Evolutionary conservation across 352 stramenopile species (phyloP), one percentile per base, ranked within the genome.

Genomic region (Thalassiosira livingstoniorum): DNA sequence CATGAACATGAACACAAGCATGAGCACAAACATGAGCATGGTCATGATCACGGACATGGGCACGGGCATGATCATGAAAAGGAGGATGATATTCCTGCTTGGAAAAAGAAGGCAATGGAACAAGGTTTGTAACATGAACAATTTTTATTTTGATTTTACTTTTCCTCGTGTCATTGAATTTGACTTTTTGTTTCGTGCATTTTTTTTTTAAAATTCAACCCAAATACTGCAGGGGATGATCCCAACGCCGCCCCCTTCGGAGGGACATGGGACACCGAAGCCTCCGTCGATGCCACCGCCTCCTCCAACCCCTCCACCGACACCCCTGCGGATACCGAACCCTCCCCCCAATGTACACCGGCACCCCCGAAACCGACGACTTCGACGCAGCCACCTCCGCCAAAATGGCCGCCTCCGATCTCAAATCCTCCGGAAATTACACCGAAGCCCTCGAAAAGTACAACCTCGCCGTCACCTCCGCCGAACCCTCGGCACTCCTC

Each of bases 101-200:
- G 86, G 89, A 92, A 93, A 73, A 92, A 89, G 69, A 66, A 70
- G 21, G 87, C 89, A 11, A 74, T 92, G 69, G 77, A 91, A 23
- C n/a, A n/a, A n/a, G n/a, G n/a, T n/a, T n/a, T n/a, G n/a, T n/a
- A n/a, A n/a, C n/a, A n/a, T n/a, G n/a, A n/a, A n/a, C n/a, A n/a
- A n/a, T n/a, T n/a, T n/a, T n/a, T n/a, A n/a, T n/a, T n/a, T n/a
- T n/a, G n/a, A n/a, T n/a, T n/a, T n/a, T n/a, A n/a, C n/a, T n/a
- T n/a, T n/a, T n/a, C n/a, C n/a, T n/a, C n/a, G n/a, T n/a, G n/a
- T n/a, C n/a, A n/a, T n/a, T n/a, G n/a, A n/a, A n/a, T n/a, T n/a
- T n/a, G n/a, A 51, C 23, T 39, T 70, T 60, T 1, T n/a, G n/a
- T n/a, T n/a, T n/a, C n/a, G n/a, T n/a, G n/a, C n/a, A n/a, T n/a